These are phyloP conservation scores for Rhododendron ovatum DNA, from an alignment of 148 eudicot species.

Conservation along the genomic window DNA sequence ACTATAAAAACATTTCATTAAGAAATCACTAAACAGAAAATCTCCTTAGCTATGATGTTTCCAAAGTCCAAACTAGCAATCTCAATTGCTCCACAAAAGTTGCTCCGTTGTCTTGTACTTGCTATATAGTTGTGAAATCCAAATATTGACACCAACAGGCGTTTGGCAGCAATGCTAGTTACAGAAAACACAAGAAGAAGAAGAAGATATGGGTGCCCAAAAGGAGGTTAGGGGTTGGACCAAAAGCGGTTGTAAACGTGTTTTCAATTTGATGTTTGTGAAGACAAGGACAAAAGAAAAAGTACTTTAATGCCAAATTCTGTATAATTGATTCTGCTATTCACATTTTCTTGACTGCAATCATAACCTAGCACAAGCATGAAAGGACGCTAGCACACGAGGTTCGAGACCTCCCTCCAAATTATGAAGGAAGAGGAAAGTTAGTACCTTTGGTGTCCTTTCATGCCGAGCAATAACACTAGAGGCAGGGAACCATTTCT, in stretches of 20 bases:
- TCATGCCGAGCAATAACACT: constrained; percentile 11
- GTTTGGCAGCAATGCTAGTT: neutral
- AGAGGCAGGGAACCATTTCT: constrained; percentile 32
- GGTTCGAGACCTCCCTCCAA: neutral
- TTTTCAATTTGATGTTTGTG: neutral
- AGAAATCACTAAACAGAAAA: neutral
- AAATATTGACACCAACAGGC: neutral
- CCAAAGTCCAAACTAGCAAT: neutral
- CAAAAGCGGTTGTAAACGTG: neutral
- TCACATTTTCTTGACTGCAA: neutral
- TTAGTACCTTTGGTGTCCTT: no score
- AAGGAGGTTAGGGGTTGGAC: neutral
- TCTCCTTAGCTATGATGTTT: neutral
- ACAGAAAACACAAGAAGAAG: neutral
- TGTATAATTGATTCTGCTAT: neutral
- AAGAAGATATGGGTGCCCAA: neutral
- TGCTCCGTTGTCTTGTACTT: neutral
- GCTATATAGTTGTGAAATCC: neutral
- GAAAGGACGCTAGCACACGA: neutral
- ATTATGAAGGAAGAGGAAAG: no score
- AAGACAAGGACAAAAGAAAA: neutral
- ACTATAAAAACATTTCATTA: neutral
- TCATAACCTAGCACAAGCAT: neutral
- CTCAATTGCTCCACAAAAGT: neutral
- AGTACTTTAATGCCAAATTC: neutral